A percentile compares a stretch with the other conserved stretches of the same genome.
Evolutionary conservation across 2,329 filamentous ascomycete genomes (phyloP).

Genomic region (Aspergillus brunneoviolaceus): DNA sequence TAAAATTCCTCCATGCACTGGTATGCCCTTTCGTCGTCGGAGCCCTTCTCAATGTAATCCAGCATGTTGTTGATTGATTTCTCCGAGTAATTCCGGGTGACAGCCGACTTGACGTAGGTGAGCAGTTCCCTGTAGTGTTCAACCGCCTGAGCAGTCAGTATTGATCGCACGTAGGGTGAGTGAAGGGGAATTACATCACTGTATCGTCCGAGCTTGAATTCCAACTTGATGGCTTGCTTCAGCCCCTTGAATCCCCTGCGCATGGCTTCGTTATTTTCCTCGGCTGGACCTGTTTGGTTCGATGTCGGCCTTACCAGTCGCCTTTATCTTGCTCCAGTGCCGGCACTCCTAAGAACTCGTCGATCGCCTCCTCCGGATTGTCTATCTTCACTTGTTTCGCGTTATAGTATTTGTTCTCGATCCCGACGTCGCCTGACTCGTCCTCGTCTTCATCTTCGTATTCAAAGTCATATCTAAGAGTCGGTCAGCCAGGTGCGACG

Average conservation of each 20-base stretch:
- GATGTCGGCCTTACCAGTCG: conserved; percentile 65
- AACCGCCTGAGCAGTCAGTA: conserved; percentile 62
- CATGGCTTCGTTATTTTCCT: conserved; percentile 18
- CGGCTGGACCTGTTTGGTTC: background rate
- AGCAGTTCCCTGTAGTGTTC: conserved; percentile 93
- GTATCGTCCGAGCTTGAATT: conserved; percentile 89
- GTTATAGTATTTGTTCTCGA: conserved; percentile 99
- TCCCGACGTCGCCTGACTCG: conserved; percentile 83
- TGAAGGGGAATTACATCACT: conserved; percentile 60
- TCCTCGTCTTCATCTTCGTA: conserved; percentile 94
- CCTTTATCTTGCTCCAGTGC: conserved; percentile 84
- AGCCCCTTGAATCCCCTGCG: conserved; percentile 85
- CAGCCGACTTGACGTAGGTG: conserved; percentile 94
- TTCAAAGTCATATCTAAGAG: conserved; percentile 81
- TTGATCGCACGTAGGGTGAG: background rate
- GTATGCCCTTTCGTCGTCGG: conserved; percentile 68
- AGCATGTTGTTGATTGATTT: conserved; percentile 99
- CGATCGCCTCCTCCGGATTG: conserved; percentile 83
- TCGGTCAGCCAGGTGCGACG: conserved; percentile 24
- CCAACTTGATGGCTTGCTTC: conserved; percentile 96
- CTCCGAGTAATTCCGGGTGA: conserved; percentile 97
- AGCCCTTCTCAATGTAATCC: conserved; percentile 94
- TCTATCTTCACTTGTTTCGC: conserved; percentile 92
- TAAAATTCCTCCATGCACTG: conserved; percentile 94
- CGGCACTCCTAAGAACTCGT: conserved; percentile 88